Conservation (phyloP, 352 stramenopile genomes). For the Nothophytophthora sp. region DNA sequence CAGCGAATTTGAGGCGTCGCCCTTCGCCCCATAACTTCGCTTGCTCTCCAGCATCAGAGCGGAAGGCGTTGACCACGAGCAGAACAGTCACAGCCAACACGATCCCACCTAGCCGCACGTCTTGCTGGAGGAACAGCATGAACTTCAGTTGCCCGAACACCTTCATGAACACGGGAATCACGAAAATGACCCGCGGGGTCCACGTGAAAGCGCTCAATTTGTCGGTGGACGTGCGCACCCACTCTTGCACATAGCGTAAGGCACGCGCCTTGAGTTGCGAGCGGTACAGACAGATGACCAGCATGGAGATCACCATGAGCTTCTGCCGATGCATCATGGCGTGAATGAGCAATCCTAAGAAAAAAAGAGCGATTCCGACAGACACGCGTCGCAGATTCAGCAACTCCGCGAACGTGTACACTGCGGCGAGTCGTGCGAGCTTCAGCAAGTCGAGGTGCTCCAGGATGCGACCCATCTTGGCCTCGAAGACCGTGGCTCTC, state of each 20-base stretch:
- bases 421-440: slow-evolving; percentile 41
- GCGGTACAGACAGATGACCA: slow-evolving; percentile 63
- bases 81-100: slow-evolving; percentile 37
- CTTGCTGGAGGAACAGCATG: slow-evolving; percentile 70
- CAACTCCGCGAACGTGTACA: slow-evolving; percentile 63
- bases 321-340: slow-evolving; percentile 67
- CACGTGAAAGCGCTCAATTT: slow-evolving; percentile 65
- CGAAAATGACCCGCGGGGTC: slow-evolving; percentile 45
- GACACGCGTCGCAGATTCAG: slow-evolving; percentile 49
- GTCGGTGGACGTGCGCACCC: slow-evolving; percentile 63
- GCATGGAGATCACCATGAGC: slow-evolving; percentile 73
- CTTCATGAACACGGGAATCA: slow-evolving; percentile 69
- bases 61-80: slow-evolving; percentile 39
- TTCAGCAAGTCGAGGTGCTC: slow-evolving; percentile 58
- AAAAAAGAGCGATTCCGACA: slow-evolving; percentile 43
- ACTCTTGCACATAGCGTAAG: slow-evolving; percentile 34
- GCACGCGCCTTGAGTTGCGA: slow-evolving; percentile 50
- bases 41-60: slow-evolving; percentile 23
- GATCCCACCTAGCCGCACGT: slow-evolving; percentile 32
- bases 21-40: slow-evolving; percentile 61
- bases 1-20: slow-evolving; percentile 65
- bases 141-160: slow-evolving; percentile 75
- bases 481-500: slow-evolving; percentile 44
- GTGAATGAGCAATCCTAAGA: slow-evolving; percentile 54
- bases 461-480: slow-evolving; percentile 54